Evolutionary conservation across 495 filamentous ascomycete genomes (phyloP), one percentile per base, ranked within the genome.

Genomic region (Rhizodiscina lignyota): DNA sequence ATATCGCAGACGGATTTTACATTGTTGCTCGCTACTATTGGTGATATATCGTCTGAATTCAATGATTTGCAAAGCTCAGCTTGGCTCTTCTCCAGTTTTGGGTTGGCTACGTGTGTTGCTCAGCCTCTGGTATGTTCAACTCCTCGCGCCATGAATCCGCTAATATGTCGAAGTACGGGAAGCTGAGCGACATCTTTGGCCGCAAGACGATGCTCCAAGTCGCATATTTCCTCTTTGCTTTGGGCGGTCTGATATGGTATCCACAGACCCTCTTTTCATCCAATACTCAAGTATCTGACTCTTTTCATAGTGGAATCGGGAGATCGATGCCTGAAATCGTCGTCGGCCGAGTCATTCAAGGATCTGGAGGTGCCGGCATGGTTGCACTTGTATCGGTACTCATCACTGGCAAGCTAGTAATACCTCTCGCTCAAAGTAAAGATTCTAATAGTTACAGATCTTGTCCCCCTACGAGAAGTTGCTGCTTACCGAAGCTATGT

Each of bases 61-160:
- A 57, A 70, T 40, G 60, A 58, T 21, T 45, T 80, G 6, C 59
- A 59, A 5, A 59, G 68, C 39, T 72, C 72, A 1, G 72, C 59
- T 36, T 83, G 76, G 77, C 48, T 83, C n/a, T 66, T 76, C 8
- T 75, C 73, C 4, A 67, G 63, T 29, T 81, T 74, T 45, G 60
- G 62, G 0, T 49, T 83, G 3, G 72, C 73, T 12, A 54, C 64
- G 0, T 73, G 68, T 15, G 67, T 69, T 1, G 69, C 66, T 0
- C 73, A 79, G 39, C 65, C 64, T 5, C 47, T 70, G 50, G n/a
- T n/a, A n/a, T n/a, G n/a, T n/a, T n/a, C n/a, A n/a, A n/a, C n/a
- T n/a, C n/a, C n/a, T n/a, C n/a, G n/a, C n/a, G n/a, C n/a, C n/a
- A n/a, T n/a, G n/a, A n/a, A n/a, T n/a, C n/a, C n/a, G n/a, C n/a